A percentile compares a stretch with the other conserved stretches of the same genome.
phyloP scores from a whole-genome alignment of 805 yeast genomes.

The Yarrowia sp. region DNA sequence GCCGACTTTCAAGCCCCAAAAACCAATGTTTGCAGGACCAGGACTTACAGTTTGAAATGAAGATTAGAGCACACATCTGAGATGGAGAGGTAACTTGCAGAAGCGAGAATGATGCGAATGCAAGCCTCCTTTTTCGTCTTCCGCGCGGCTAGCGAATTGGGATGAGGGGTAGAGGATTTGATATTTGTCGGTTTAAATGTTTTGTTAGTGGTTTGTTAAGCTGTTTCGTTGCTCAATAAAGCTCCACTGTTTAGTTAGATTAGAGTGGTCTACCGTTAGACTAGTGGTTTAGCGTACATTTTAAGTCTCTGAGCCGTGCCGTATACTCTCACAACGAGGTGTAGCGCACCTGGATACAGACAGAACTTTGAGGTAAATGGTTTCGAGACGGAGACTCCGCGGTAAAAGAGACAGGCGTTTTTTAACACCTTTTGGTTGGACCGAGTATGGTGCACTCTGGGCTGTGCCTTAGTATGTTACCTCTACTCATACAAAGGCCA shows the following conservation, averaged over 20 bases:
- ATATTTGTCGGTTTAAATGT: too few relatives aligned
- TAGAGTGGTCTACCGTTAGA: not conserved
- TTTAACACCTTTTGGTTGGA: not conserved
- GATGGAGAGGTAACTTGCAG: constrained; percentile 15
- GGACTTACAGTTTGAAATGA: constrained; percentile 10
- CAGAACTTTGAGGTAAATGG: constrained; percentile 8
- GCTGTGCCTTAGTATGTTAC: too few relatives aligned
- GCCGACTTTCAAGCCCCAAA: not conserved
- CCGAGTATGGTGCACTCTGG: too few relatives aligned
- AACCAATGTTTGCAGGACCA: constrained; percentile 25
- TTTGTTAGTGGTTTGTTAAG: too few relatives aligned
- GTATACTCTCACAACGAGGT: not conserved
- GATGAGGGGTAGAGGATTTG: constrained; percentile 1
- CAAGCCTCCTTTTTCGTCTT: constrained; percentile 6
- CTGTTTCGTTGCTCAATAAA: too few relatives aligned
- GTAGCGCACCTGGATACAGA: constrained; percentile 13
- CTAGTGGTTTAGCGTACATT: not conserved
- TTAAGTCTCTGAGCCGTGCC: not conserved
- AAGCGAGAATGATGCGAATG: constrained; percentile 27
- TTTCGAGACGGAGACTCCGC: not conserved
- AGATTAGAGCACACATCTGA: constrained; percentile 1
- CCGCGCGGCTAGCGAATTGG: constrained; percentile 13
- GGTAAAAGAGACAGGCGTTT: too few relatives aligned
- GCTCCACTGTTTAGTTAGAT: not conserved
- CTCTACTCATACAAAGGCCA: too few relatives aligned